Base-by-base conservation (phyloP, 208 protist genomes). In the Leishmania braziliensis region DNA sequence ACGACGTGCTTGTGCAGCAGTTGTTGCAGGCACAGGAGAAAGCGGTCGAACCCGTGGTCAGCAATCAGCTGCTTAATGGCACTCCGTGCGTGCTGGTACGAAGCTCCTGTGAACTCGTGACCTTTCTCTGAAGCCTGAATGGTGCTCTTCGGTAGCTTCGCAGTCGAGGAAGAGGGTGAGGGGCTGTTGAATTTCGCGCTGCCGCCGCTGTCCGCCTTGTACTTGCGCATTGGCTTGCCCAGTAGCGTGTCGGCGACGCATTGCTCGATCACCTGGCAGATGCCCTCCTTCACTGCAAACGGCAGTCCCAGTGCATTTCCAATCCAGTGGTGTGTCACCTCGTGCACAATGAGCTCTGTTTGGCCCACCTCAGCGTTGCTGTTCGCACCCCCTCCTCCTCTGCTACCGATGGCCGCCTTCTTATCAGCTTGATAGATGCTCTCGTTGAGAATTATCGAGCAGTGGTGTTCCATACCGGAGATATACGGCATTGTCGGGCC, bases 391-490 rank as follows among this genome's bases (percentile, higher is more conserved):
- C 68, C 68, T 72, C 60, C 79, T 18, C 65, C 82, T 9, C 70
- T 48, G 9, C 36, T 18, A 4, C 70, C 54, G 6, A 20, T 3
- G 1, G n/a, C 26, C 26, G 56, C 6, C 39, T 75, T 72, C 63
- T 71, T 81, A 6, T 36, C 9, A 62, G 8, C 43, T 80, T 80
- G 71, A 75, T 86, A 96, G 43, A 96, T 86, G 48, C 60, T 69
- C 68, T 96, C 93, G 66, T 95, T 96, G 23, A 97, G 90, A 83
- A 95, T 95, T 20, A 96, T 93, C 54, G 84, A 91, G 53, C 93
- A 85, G 86, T 97, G 92, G 80, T 97, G 93, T 80, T 97, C 94
- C 94, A 97, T 97, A 18, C 94, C 94, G 1, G 89, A 90, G 53
- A 97, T 95, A 79, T 89, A 96, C 9, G 90, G 89, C 91, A 94